phyloP scores from a whole-genome alignment of 208 protist species.

The Trypanosoma platydactyli region DNA sequence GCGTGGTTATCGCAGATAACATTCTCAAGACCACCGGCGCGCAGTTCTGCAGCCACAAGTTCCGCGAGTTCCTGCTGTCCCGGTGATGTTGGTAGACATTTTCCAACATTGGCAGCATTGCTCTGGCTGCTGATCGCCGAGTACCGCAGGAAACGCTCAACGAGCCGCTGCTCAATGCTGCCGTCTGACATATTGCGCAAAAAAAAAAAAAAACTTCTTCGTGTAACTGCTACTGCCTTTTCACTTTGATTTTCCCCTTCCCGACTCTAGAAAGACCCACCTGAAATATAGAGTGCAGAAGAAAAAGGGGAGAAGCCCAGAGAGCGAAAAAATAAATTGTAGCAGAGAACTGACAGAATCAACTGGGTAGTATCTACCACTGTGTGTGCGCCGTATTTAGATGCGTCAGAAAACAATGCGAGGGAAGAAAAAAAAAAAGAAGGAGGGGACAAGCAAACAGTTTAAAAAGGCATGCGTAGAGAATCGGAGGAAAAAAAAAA shows the following conservation, averaged over 20 bases:
- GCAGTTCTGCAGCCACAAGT: constrained; percentile 68
- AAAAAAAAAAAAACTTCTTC: too few relatives aligned
- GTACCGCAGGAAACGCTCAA: constrained; percentile 80
- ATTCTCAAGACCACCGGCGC: constrained; percentile 34
- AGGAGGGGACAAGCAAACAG: constrained; percentile 17
- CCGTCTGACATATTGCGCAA: constrained; percentile 18
- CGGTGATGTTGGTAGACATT: constrained; percentile 65
- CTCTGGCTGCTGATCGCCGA: constrained; percentile 76
- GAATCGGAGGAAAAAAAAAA: constrained; percentile 1
- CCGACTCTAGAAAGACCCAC: too few relatives aligned
- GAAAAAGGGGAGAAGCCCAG: background rate
- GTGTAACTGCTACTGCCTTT: too few relatives aligned
- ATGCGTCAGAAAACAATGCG: background rate
- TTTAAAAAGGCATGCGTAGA: too few relatives aligned
- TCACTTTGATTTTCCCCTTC: background rate
- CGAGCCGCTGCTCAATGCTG: constrained; percentile 54
- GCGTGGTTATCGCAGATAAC: constrained; percentile 68
- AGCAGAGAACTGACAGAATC: background rate
- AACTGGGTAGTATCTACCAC: too few relatives aligned
- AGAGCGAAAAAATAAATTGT: background rate
- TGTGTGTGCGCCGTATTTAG: too few relatives aligned
- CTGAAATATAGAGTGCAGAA: background rate
- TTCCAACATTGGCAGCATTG: constrained; percentile 50
- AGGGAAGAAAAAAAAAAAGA: constrained; percentile 19
- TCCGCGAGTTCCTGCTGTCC: constrained; percentile 85